These are phyloP conservation scores for Pisolithus albus DNA, from an alignment of 768 basidiomycete genomes.

Conservation along the genomic window DNA sequence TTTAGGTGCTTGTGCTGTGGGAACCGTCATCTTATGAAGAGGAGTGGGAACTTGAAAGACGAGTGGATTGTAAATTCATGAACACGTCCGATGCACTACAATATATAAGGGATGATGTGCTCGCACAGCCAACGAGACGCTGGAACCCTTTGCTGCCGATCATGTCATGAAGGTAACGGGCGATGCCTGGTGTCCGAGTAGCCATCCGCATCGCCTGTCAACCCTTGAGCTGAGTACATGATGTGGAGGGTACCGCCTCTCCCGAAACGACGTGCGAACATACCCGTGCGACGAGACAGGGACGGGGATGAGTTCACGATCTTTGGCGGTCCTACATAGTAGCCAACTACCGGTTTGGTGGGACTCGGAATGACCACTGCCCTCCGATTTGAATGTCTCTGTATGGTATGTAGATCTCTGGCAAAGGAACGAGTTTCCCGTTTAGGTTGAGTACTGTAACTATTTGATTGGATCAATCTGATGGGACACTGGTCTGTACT, in stretches of 20 bases:
- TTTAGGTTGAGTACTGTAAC: too few species aligned
- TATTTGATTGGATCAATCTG: too few species aligned
- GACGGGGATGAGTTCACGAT: too few species aligned
- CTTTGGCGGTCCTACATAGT: too few species aligned
- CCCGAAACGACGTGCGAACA: too few species aligned
- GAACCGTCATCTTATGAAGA: neutral
- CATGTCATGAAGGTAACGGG: slow-evolving; percentile 7
- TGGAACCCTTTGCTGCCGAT: neutral
- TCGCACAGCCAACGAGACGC: neutral
- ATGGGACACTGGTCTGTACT: too few species aligned
- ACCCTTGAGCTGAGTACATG: neutral
- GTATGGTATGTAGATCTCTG: too few species aligned
- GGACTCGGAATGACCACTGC: too few species aligned
- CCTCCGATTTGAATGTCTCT: too few species aligned
- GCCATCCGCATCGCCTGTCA: neutral
- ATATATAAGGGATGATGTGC: neutral
- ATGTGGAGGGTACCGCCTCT: neutral
- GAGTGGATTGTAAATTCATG: neutral
- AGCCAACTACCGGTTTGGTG: too few species aligned
- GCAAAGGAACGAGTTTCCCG: too few species aligned
- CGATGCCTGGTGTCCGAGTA: neutral
- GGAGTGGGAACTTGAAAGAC: neutral
- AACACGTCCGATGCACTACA: neutral
- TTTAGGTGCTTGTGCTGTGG: slow-evolving; percentile 8
- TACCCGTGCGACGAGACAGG: too few species aligned